Evolutionary conservation across 2,329 filamentous ascomycete species (phyloP).

Genomic region (Claviceps africana): DNA sequence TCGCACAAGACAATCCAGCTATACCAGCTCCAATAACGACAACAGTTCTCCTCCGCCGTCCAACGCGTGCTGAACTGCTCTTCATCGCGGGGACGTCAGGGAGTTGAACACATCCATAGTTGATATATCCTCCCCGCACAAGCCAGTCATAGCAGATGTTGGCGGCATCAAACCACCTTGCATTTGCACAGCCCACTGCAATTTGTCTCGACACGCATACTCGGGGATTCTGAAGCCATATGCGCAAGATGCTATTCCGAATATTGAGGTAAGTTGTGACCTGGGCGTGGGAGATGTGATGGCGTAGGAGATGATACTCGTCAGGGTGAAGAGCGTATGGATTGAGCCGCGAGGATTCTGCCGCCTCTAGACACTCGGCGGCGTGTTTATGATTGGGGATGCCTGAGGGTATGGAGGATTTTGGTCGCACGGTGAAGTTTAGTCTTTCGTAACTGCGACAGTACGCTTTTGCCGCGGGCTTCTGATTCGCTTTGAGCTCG

Average conservation of each 20-base stretch:
- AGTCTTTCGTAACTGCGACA: slow-evolving; percentile 20
- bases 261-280: slow-evolving; percentile 95
- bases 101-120: slow-evolving; percentile 79
- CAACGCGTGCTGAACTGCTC: slow-evolving; percentile 21
- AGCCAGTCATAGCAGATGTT: slow-evolving; percentile 89
- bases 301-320: slow-evolving; percentile 67
- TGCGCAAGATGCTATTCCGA: slow-evolving; percentile 77
- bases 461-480: slow-evolving; percentile 13
- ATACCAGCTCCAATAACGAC: slow-evolving; percentile 89
- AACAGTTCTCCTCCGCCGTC: slow-evolving; percentile 57
- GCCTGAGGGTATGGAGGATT: slow-evolving; percentile 69
- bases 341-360: slow-evolving; percentile 76
- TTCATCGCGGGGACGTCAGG: slow-evolving; percentile 26
- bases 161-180: slow-evolving; percentile 78
- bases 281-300: slow-evolving; percentile 74
- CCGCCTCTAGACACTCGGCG: slow-evolving; percentile 79
- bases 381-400: slow-evolving; percentile 67
- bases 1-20: slow-evolving; percentile 79
- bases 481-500: slow-evolving; percentile 7
- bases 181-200: slow-evolving; percentile 79
- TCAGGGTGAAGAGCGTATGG: slow-evolving; percentile 77
- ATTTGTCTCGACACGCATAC: slow-evolving; percentile 70
- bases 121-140: slow-evolving; percentile 81
- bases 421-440: slow-evolving; percentile 51
- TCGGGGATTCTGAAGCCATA: slow-evolving; percentile 81